These are phyloP conservation scores for Leptodermis oblonga DNA, from an alignment of 257 asterid genomes.

Conservation along the genomic window DNA sequence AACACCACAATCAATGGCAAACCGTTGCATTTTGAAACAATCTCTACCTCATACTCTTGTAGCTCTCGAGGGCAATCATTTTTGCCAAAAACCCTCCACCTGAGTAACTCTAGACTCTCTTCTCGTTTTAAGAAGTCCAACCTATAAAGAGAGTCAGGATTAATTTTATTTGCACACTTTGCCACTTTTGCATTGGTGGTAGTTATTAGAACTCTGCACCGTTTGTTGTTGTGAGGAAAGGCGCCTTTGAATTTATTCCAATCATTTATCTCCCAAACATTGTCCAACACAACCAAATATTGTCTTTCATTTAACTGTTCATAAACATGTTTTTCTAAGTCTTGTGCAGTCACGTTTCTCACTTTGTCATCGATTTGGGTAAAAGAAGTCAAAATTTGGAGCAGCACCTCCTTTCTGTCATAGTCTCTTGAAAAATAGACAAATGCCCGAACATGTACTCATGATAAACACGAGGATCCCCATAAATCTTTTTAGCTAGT, in stretches of 20 bases:
- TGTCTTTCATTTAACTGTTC: slow-evolving; percentile 26
- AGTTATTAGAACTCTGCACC: slow-evolving; percentile 1
- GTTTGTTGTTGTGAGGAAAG: background rate
- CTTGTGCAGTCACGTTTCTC: slow-evolving; percentile 33
- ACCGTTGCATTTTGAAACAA: background rate
- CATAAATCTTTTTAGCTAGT: slow-evolving; percentile 43
- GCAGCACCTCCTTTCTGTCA: slow-evolving; percentile 40
- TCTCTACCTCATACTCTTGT: background rate
- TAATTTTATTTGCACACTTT: background rate
- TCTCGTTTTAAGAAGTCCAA: background rate
- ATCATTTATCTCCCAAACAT: slow-evolving; percentile 23
- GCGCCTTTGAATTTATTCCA: background rate
- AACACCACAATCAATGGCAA: slow-evolving; percentile 13
- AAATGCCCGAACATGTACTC: slow-evolving; percentile 45
- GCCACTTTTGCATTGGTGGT: background rate
- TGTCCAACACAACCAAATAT: too few relatives aligned
- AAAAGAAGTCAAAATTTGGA: slow-evolving; percentile 27
- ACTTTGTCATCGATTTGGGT: slow-evolving; percentile 21
- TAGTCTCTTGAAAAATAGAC: slow-evolving; percentile 47
- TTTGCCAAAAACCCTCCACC: slow-evolving; percentile 14
- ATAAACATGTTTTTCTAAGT: slow-evolving; percentile 28
- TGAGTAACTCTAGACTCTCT: slow-evolving; percentile 4
- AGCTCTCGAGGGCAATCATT: background rate
- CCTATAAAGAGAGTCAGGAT: background rate
- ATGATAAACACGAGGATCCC: slow-evolving; percentile 28